Evolutionary conservation across 106 monocot species (phyloP), one percentile per base, ranked within the genome.

Genomic region (Platanthera zijinensis): DNA sequence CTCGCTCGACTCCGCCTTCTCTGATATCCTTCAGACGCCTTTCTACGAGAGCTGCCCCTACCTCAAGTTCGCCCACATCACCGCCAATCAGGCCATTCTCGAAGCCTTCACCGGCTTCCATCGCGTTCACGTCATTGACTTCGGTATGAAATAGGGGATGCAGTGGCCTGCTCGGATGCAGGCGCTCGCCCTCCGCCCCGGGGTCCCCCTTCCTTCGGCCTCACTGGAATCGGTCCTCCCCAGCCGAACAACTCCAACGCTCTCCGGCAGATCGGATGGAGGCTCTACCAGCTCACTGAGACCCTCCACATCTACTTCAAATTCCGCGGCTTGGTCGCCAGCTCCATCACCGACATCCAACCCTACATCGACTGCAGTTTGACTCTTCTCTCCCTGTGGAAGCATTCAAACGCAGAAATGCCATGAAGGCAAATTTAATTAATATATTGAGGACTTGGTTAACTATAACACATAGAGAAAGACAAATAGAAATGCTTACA

Each of bases 31-130:
- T 22, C 77, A 87, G 68, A 71, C 78, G 77, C 84, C 87, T 82
- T 90, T 90, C 81, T 90, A 90, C 74, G 90, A 87, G 77, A 72
- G 70, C 74, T 87, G 85, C 81, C 90, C 90, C 11, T 90, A 90
- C 66, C 83, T 90, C 62, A 90, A 90, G 83, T 90, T 90, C 85
- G 90, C 85, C 53, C 90, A 90, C 80, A 85, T 90, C 87, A 90
- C 90, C 39, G 90, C 90, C 52, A 90, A 90, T 77, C 90, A 90
- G 49, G 90, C 90, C 73, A 87, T 90, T 66, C 50, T n/a, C n/a
- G n/a, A n/a, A n/a, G n/a, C n/a, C n/a, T n/a, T n/a, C n/a, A n/a
- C n/a, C n/a, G 87, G 87, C 39, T 70, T 64, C 48, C 78, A 73
- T 32, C 48, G 74, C 1, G 85, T 90, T 76, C 90, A 90, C 76